Base-by-base conservation (phyloP, 140 eudicot species). In the Senecio squalidus region DNA sequence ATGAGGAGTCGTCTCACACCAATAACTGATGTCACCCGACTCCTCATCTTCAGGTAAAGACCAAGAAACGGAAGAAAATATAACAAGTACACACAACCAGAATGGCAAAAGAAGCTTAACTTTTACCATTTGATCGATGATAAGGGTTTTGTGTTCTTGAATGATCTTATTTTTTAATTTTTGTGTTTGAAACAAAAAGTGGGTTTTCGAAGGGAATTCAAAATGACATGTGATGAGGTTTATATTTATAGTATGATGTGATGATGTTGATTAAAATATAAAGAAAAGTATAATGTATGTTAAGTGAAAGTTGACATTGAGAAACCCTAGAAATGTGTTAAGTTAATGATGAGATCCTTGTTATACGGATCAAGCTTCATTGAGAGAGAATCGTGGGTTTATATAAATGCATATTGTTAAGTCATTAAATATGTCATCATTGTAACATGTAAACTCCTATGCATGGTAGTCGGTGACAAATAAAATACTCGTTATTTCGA, bases 1-100 rank as follows among this genome's bases (percentile, higher is more conserved):
- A 60, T 89, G 58, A 1, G 97, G 97, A 36, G 95, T 79, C 56
- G 76, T 69, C 75, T 72, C 68, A 64, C 95, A 85, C 97, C 97
- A 89, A 51, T 60, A 69, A 33, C 77, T 55, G 8, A 74, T 54
- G 73, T 51, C 45, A 1, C 66, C 57, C 14, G 74, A 15, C 44
- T 62, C 72, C 14, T 46, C 62, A 6, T 64, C 77, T 36, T 64
- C 40, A 24, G 33, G 54, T 11, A 46, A 18, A 55, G 54, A 58
- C 46, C 17, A 46, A 64, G 77, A 55, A 13, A 46, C 40, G 9
- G 40, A 31, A 54, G 66, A 45, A 36, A 45, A 55, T 5, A 64
- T 9, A 13, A 64, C 21, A 13, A 72, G 24, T 23, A 36, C 55
- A 36, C 64, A 64, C 23, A 72, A 33, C 7, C 45, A 21, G 55